Evolutionary conservation across 2,329 filamentous ascomycete species (phyloP).

Genomic region (Dactylellina sp.): DNA sequence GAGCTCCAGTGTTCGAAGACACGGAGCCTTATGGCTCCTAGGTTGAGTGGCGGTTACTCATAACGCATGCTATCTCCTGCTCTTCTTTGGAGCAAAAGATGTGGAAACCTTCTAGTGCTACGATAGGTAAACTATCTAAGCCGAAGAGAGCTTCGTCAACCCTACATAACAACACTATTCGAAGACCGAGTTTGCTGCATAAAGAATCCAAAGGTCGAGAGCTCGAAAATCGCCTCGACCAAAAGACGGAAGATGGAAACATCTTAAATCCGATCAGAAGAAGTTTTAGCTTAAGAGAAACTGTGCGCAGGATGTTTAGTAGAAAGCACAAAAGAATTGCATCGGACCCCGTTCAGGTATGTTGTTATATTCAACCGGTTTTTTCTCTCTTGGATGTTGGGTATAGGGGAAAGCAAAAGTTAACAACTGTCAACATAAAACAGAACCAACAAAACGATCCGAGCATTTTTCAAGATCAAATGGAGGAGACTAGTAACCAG

Average conservation of each 20-base stretch:
- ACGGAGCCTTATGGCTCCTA: background rate
- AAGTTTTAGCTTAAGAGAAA: conserved; percentile 42
- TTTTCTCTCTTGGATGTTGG: background rate
- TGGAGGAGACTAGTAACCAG: background rate
- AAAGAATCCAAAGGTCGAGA: conserved; percentile 25
- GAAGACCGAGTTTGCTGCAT: conserved; percentile 28
- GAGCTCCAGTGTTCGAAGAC: background rate
- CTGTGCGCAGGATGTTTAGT: conserved; percentile 32
- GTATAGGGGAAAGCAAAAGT: background rate
- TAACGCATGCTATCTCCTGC: background rate
- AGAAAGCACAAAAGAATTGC: conserved; percentile 18
- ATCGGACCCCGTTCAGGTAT: background rate
- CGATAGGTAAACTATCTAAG: conserved; percentile 31
- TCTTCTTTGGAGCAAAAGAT: conserved; percentile 1
- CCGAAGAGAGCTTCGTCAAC: conserved; percentile 22
- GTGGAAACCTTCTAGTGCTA: conserved; percentile 24
- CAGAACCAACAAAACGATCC: background rate
- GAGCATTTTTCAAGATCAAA: background rate
- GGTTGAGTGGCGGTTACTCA: background rate
- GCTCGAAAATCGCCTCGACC: background rate
- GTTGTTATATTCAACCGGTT: background rate
- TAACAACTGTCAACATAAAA: background rate
- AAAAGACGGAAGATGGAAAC: background rate
- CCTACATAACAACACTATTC: conserved; percentile 6
- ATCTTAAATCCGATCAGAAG: conserved; percentile 2